Evolutionary conservation across 176 grass and related monocot genomes (phyloP), one percentile per base, ranked within the genome.

Genomic region (Miscanthus lutarioriparius): DNA sequence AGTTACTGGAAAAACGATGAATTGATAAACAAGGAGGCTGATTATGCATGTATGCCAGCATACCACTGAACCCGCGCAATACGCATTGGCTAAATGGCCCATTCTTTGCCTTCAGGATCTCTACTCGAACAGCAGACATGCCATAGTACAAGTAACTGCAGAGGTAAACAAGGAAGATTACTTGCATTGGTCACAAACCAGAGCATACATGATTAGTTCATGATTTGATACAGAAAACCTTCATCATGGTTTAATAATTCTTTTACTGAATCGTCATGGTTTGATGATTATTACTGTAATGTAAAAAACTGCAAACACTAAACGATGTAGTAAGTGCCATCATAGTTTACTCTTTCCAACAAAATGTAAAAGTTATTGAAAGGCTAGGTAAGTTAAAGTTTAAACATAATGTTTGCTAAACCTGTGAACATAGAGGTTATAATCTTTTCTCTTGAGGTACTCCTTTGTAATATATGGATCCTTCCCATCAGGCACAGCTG

Each of bases 371-470:
- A 62, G 8, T 62, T 62, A 62, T 2, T 62, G 58, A 10, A 12
- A 12, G 26, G 2, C 28, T 30, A 30, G 28, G 28, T 26, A 62
- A 62, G 10, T 26, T 62, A 5, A 26, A 26, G n/a, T 26, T 26
- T 13, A 5, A 62, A 62, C 23, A 62, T 26, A 10, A 26, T 62
- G 22, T 26, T 62, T 62, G n/a, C n/a, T 22, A 51, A 68, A 91
- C 92, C 92, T 90, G 26, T 92, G 77, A 72, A 33, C 81, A 80
- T 94, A 94, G 11, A 92, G 15, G 38, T 91, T 44, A 20, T 91
- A 89, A 19, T 75, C 66, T 41, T n/a, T 71, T 66, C 80, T 87
- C 38, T 83, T 89, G 1, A 94, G 84, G 65, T 76, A 70, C 35
- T 89, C 75, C 11, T 72, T 87, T 2, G 68, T 87, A 7, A 91